Evolutionary conservation across 1,284 basidiomycete species (phyloP).

Genomic region (Inonotus hispidus): DNA sequence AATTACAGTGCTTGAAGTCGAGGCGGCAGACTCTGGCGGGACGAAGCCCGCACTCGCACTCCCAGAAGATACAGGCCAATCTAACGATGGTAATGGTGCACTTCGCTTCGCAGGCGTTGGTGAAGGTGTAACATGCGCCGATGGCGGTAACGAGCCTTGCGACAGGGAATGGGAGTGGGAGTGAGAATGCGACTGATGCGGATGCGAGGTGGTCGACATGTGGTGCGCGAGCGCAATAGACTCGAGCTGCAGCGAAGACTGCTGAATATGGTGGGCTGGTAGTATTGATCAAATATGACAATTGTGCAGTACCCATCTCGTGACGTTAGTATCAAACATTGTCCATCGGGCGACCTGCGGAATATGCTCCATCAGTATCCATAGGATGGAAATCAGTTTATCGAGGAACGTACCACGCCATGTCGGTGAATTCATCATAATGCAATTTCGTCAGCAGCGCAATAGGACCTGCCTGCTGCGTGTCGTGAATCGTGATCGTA

Average conservation of each 20-base stretch:
- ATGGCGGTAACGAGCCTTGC: constrained; percentile 29
- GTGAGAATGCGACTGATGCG: constrained; percentile 28
- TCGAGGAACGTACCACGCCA: constrained; percentile 67
- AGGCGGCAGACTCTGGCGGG: not conserved
- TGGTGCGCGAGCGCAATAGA: constrained; percentile 82
- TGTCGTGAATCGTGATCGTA: constrained; percentile 93
- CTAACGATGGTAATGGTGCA: constrained; percentile 36
- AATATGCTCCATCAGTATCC: not conserved
- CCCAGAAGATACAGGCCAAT: not conserved
- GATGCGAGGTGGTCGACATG: constrained; percentile 44
- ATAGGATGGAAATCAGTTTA: not conserved
- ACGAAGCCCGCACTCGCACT: not conserved
- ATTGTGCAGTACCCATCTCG: constrained; percentile 98
- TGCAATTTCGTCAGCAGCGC: constrained; percentile 94
- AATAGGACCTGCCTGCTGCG: constrained; percentile 90
- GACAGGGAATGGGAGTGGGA: constrained; percentile 33
- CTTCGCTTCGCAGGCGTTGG: constrained; percentile 48
- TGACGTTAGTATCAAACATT: constrained; percentile 86
- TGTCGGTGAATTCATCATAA: constrained; percentile 96
- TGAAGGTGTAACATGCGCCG: constrained; percentile 38
- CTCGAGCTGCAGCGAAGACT: constrained; percentile 80
- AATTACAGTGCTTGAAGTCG: no score
- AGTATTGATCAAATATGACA: constrained; percentile 88
- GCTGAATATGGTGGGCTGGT: constrained; percentile 79
- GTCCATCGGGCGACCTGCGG: constrained; percentile 90